Conservation (phyloP, 2,329 filamentous ascomycete species). For the Fusarium staphyleae region DNA sequence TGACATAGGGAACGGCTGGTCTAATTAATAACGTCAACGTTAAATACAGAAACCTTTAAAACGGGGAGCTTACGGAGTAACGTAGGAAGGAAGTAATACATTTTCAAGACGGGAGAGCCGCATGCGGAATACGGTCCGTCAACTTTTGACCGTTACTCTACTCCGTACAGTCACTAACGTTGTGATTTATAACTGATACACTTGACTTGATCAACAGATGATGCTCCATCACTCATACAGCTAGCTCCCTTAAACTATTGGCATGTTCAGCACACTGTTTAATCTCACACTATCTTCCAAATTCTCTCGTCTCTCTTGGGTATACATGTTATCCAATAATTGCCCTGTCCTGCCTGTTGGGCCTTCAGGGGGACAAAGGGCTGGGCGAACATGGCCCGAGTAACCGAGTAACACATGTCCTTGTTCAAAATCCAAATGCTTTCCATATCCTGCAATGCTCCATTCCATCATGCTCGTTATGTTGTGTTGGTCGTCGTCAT, state of each 20-base stretch:
- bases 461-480: constrained; percentile 19
- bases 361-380: constrained; percentile 1
- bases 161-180: too few species aligned
- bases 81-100: too few species aligned
- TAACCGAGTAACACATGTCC: too few species aligned
- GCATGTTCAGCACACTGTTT: neutral
- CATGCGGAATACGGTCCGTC: too few species aligned
- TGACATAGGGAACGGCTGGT: too few species aligned
- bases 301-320: constrained; percentile 10
- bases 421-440: neutral
- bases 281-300: constrained; percentile 10
- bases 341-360: constrained; percentile 5
- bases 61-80: too few species aligned
- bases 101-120: neutral
- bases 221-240: neutral
- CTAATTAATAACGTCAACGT: too few species aligned
- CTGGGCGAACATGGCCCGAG: constrained; percentile 8
- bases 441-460: constrained; percentile 19
- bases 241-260: neutral
- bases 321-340: constrained; percentile 28
- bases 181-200: too few species aligned
- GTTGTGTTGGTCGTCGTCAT: constrained; percentile 13
- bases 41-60: too few species aligned
- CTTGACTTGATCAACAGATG: neutral
- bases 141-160: too few species aligned